phyloP scores from a whole-genome alignment of 2,329 filamentous ascomycete genomes.

The Aspergillus niger region DNA sequence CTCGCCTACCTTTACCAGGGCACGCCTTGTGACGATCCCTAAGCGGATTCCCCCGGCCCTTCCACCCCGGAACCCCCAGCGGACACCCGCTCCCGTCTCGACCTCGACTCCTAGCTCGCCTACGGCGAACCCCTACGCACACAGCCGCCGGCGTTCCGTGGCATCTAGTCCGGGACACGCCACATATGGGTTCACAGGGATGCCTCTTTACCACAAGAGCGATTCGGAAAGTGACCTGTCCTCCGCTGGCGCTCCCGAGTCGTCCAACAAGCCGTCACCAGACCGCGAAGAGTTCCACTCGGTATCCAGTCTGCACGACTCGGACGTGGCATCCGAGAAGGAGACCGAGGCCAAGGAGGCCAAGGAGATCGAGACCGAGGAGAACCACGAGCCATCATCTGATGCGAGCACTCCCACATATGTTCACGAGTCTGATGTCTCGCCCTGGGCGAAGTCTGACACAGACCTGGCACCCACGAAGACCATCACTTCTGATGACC shows the following conservation, averaged over 20 bases:
- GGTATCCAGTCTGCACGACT: slow-evolving; percentile 37
- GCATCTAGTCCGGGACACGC: slow-evolving; percentile 28
- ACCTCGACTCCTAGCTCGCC: slow-evolving; percentile 27
- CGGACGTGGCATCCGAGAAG: slow-evolving; percentile 23
- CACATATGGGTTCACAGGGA: slow-evolving; percentile 21
- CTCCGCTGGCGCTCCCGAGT: slow-evolving; percentile 14
- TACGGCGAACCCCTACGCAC: slow-evolving; percentile 28
- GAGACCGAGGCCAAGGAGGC: background rate
- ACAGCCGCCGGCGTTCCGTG: slow-evolving; percentile 24
- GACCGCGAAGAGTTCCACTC: slow-evolving; percentile 48
- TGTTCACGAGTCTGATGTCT: background rate
- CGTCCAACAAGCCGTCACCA: slow-evolving; percentile 16
- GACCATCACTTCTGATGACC: background rate
- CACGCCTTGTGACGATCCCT: slow-evolving; percentile 80
- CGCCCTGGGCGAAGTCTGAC: background rate
- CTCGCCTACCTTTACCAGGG: slow-evolving; percentile 70
- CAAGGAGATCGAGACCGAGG: slow-evolving; percentile 17
- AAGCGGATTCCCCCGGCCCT: slow-evolving; percentile 76
- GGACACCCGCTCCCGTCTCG: slow-evolving; percentile 27
- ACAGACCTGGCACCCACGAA: background rate
- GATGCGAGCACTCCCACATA: background rate
- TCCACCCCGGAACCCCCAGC: slow-evolving; percentile 69
- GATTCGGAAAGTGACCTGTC: slow-evolving; percentile 17
- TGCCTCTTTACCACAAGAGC: slow-evolving; percentile 17
- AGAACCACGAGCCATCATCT: slow-evolving; percentile 1